These are phyloP conservation scores for Boletus edulis DNA, from an alignment of 768 basidiomycete genomes.

Conservation along the genomic window DNA sequence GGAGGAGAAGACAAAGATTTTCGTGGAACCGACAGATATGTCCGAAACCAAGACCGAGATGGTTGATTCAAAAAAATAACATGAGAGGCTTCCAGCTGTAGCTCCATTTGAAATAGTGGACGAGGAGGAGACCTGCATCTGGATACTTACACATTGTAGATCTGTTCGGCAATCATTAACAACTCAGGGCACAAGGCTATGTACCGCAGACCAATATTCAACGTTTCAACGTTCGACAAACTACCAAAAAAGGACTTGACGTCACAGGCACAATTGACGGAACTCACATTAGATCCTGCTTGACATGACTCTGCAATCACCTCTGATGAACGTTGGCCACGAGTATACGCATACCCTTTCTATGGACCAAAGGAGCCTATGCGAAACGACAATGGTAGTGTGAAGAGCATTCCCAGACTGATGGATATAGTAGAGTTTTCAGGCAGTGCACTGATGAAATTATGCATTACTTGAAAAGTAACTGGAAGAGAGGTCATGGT, in stretches of 20 bases:
- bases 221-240: not conserved
- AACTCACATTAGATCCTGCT: not conserved
- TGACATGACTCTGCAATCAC: too few relatives aligned
- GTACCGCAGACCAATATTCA: not conserved
- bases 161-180: too few relatives aligned
- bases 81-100: not conserved
- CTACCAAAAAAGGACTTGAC: slow-evolving; percentile 5
- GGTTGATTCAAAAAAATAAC: not conserved
- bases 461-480: not conserved
- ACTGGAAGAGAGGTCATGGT: slow-evolving; percentile 17
- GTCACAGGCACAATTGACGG: slow-evolving; percentile 5
- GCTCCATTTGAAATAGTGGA: not conserved
- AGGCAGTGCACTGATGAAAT: not conserved
- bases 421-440: not conserved
- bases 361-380: not conserved
- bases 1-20: not conserved
- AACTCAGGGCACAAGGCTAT: not conserved
- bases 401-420: not conserved
- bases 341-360: not conserved
- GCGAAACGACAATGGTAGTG: not conserved
- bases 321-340: not conserved
- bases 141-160: not conserved
- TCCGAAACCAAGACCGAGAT: not conserved
- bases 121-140: not conserved
- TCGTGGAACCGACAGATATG: not conserved